A percentile compares a stretch with the other conserved stretches of the same genome.
These are phyloP conservation scores for Clonostachys byssicola DNA, from an alignment of 2,329 filamentous ascomycete species.

Conservation along the genomic window DNA sequence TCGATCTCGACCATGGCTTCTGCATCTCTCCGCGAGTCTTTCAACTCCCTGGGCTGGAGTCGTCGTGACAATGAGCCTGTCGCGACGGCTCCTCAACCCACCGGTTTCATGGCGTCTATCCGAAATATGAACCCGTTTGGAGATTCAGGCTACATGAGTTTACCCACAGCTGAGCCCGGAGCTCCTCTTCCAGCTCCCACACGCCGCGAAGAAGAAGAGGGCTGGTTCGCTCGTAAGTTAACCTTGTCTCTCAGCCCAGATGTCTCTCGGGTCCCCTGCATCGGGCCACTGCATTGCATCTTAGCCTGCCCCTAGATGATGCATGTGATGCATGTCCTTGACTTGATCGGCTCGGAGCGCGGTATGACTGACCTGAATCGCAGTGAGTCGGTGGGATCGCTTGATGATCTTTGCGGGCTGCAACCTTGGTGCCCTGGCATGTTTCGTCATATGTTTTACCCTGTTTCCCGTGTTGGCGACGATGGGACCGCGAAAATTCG, in stretches of 20 bases:
- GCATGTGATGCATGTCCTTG: slow-evolving; percentile 30
- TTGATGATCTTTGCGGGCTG: slow-evolving; percentile 88
- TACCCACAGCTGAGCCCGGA: slow-evolving; percentile 82
- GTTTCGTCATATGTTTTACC: slow-evolving; percentile 91
- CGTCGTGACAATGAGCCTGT: slow-evolving; percentile 78
- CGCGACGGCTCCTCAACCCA: slow-evolving; percentile 59
- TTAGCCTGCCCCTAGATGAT: slow-evolving; percentile 25
- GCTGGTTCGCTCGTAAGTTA: slow-evolving; percentile 88
- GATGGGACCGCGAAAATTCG: slow-evolving; percentile 86
- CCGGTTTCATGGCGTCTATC: slow-evolving; percentile 74
- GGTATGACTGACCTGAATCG: slow-evolving; percentile 21
- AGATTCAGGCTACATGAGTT: slow-evolving; percentile 79
- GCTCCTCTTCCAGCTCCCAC: slow-evolving; percentile 81
- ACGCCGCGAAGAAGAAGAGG: slow-evolving; percentile 90
- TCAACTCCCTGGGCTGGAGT: slow-evolving; percentile 93
- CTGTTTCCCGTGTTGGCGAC: slow-evolving; percentile 75
- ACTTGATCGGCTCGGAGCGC: background rate
- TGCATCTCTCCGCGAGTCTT: slow-evolving; percentile 84
- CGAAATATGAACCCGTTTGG: slow-evolving; percentile 86
- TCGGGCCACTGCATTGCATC: slow-evolving; percentile 34
- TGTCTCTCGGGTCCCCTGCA: slow-evolving; percentile 27
- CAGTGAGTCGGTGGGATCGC: slow-evolving; percentile 97
- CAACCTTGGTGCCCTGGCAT: slow-evolving; percentile 82
- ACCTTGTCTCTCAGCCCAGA: slow-evolving; percentile 14
- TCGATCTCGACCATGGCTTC: slow-evolving; percentile 63